Evolutionary conservation across 495 filamentous ascomycete species (phyloP).

Genomic region (Lasiosphaeris hirsuta): DNA sequence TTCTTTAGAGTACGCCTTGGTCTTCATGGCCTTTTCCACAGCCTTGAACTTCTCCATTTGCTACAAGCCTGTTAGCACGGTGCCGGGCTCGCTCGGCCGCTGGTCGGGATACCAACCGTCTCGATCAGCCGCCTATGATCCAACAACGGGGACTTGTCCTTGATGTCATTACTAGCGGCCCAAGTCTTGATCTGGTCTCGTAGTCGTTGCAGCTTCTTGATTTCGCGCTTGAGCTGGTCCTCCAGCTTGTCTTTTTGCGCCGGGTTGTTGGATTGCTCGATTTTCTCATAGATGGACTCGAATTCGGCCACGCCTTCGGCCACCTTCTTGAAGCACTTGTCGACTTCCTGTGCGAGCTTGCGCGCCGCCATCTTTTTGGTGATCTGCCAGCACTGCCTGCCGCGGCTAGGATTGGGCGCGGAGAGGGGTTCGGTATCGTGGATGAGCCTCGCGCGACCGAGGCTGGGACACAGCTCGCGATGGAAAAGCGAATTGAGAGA

Average conservation of each 20-base stretch:
- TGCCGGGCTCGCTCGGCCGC: constrained; percentile 4
- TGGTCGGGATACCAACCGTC: constrained; percentile 57
- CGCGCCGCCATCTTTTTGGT: constrained; percentile 74
- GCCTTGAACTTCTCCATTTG: constrained; percentile 99
- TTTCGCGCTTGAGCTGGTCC: constrained; percentile 95
- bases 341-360: constrained; percentile 95
- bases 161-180: constrained; percentile 95
- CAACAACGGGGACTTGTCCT: constrained; percentile 92
- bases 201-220: constrained; percentile 97
- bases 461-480: neutral
- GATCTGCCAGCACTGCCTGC: constrained; percentile 1
- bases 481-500: neutral
- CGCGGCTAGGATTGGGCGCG: neutral
- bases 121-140: constrained; percentile 95
- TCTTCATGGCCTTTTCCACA: constrained; percentile 99
- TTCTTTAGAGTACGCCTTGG: constrained; percentile 98
- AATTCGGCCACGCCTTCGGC: constrained; percentile 88
- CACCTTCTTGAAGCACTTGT: constrained; percentile 98
- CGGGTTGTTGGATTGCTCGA: constrained; percentile 80
- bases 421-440: neutral
- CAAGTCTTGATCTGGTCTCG: constrained; percentile 99
- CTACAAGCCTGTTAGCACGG: constrained; percentile 46
- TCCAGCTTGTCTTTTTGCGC: constrained; percentile 98
- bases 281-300: constrained; percentile 93
- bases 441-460: constrained; percentile 1